These are phyloP conservation scores for Tetracladium maxilliforme DNA, from an alignment of 2,329 filamentous ascomycete species.

Conservation along the genomic window DNA sequence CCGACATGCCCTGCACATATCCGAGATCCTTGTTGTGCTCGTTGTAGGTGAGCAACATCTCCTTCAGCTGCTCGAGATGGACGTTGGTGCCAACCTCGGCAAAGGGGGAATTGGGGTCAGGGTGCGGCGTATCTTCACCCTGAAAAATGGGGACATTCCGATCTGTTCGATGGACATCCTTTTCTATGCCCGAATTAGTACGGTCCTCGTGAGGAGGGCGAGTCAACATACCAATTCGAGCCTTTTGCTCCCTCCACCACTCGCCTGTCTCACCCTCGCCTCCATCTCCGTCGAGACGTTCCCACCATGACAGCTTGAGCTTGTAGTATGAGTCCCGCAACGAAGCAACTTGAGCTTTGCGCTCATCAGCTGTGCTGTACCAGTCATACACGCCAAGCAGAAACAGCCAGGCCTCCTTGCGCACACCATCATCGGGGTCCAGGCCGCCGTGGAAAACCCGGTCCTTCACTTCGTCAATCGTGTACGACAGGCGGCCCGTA, in stretches of 20 bases:
- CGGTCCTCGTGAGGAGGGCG: constrained; percentile 3
- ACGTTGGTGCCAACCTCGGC: constrained; percentile 89
- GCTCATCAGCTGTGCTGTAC: constrained; percentile 78
- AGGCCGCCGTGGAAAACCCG: constrained; percentile 93
- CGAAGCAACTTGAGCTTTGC: constrained; percentile 69
- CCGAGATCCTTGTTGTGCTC: constrained; percentile 93
- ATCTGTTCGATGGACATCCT: constrained; percentile 95
- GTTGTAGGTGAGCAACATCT: constrained; percentile 97
- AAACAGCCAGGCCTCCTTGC: constrained; percentile 96
- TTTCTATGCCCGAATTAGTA: constrained; percentile 50
- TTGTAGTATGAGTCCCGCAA: constrained; percentile 87
- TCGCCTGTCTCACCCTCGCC: constrained; percentile 72
- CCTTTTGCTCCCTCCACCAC: constrained; percentile 93
- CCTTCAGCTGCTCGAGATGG: constrained; percentile 96
- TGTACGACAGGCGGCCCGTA: constrained; percentile 63
- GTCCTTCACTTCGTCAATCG: constrained; percentile 87
- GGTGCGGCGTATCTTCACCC: constrained; percentile 91
- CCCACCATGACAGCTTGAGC: constrained; percentile 94
- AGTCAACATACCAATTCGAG: constrained; percentile 65
- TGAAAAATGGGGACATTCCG: constrained; percentile 89
- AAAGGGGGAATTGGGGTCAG: constrained; percentile 90
- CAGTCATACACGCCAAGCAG: constrained; percentile 84
- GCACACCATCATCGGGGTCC: constrained; percentile 74
- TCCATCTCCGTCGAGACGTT: constrained; percentile 70
- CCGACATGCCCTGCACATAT: constrained; percentile 98